Conservation (phyloP, 164 flowering plant genomes). For the Tetracentron sinense region DNA sequence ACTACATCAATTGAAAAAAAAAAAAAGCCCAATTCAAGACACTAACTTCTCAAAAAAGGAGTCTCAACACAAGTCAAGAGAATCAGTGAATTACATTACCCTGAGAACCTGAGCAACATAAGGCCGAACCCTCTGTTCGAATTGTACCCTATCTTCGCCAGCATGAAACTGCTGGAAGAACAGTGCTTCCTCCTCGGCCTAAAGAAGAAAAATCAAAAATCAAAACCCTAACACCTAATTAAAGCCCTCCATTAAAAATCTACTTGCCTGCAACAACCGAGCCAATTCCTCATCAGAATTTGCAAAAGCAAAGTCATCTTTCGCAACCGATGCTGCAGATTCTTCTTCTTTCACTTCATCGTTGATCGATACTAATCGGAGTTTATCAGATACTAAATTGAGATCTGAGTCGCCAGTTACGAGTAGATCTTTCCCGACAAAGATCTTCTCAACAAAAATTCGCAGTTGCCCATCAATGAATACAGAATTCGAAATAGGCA, state of each 20-base stretch:
- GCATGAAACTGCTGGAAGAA: constrained; percentile 58
- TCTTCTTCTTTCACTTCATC: constrained; percentile 24
- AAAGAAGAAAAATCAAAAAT: constrained; percentile 2
- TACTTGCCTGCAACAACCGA: constrained; percentile 65
- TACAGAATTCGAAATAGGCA: not conserved
- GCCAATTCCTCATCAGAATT: constrained; percentile 88
- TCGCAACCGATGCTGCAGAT: not conserved
- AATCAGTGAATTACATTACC: constrained; percentile 36
- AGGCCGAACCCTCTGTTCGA: constrained; percentile 57
- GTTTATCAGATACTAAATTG: constrained; percentile 34
- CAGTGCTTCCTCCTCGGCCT: constrained; percentile 93
- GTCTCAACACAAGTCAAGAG: not conserved
- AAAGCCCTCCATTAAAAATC: not conserved
- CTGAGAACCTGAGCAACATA: constrained; percentile 56
- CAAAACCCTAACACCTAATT: not conserved
- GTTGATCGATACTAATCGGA: constrained; percentile 54
- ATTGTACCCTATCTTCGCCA: constrained; percentile 28
- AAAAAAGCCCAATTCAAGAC: not conserved
- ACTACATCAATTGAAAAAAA: constrained; percentile 41
- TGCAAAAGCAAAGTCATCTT: constrained; percentile 16
- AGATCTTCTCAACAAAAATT: constrained; percentile 34
- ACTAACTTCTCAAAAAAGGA: not conserved
- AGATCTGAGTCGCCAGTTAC: constrained; percentile 67
- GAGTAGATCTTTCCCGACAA: constrained; percentile 40
- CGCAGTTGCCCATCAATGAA: not conserved